Evolutionary conservation across 306 rosid genomes (phyloP), one percentile per base, ranked within the genome.

Genomic region (Carpinus viminea): DNA sequence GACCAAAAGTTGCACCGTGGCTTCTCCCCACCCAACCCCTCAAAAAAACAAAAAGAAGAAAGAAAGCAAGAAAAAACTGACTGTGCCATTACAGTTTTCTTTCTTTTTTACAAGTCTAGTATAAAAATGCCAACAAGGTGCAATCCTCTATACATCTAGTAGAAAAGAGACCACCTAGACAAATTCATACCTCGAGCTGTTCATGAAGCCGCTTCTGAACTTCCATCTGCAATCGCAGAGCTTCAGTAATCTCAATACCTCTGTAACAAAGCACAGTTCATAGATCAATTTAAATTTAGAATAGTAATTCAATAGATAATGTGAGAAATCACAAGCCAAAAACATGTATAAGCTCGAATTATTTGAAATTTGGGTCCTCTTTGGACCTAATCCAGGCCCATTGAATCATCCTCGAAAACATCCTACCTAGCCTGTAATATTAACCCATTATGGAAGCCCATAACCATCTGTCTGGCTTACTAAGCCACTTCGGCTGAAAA

Each of bases 141-240:
- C 46, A 34, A 17, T 64, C 5, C 36, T 21, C 15, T 59, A 24
- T 59, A 59, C 8, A 59, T 59, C 13, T 59, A 24, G 36, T 59
- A 57, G 65, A 59, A 59, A 11, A 59, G 36, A 59, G 65, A 59
- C 65, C 65, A 59, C 65, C 31, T 24, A 24, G 65, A 59, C 5
- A 66, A 56, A 83, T 76, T 41, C 79, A 81, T 74, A 96, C 99
- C 96, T 96, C 99, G 68, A 96, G 99, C 79, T 96, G 99, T 81
- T 96, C 98, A 47, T 96, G 99, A 82, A 96, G 85, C 80, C 88
- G 90, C 87, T 96, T 96, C 88, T 96, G 99, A 82, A 96, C 98
- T 86, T 96, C 99, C 98, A 96, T 93, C 88, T 96, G 98, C 89
- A 96, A n/a, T 18, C 98, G 88, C 83, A 96, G 89, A 81, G 99